Conservation (phyloP, 2,329 filamentous ascomycete genomes). For the Fonsecaea pedrosoi region DNA sequence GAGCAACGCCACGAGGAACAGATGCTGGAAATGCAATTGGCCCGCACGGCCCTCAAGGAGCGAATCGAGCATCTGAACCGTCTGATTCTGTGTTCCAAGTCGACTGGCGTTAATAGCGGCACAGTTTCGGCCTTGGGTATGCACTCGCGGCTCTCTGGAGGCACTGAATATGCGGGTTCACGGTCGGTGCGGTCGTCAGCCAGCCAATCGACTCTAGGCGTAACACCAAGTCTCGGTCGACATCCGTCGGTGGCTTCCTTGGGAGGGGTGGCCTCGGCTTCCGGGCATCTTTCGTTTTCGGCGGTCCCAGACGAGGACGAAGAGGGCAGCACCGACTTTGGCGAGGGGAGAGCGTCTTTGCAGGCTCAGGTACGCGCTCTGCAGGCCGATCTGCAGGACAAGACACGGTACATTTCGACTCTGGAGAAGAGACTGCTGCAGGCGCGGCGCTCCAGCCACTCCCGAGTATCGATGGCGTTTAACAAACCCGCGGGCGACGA, state of each 20-base stretch:
- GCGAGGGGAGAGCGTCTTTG: constrained; percentile 82
- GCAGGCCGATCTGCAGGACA: constrained; percentile 93
- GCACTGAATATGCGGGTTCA: constrained; percentile 45
- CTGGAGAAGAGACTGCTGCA: constrained; percentile 91
- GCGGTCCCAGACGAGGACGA: constrained; percentile 60
- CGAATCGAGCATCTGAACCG: constrained; percentile 96
- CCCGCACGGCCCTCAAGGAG: constrained; percentile 93
- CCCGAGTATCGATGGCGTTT: constrained; percentile 79
- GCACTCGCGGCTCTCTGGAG: constrained; percentile 65
- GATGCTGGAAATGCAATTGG: constrained; percentile 97
- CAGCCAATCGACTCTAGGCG: constrained; percentile 65
- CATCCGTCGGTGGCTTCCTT: constrained; percentile 71
- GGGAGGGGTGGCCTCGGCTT: constrained; percentile 50
- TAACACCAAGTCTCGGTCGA: constrained; percentile 63
- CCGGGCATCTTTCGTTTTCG: constrained; percentile 44
- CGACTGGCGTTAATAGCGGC: constrained; percentile 87
- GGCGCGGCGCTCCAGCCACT: constrained; percentile 86
- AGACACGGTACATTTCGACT: constrained; percentile 94
- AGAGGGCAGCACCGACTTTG: constrained; percentile 79
- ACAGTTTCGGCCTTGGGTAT: constrained; percentile 72
- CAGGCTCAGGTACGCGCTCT: constrained; percentile 87
- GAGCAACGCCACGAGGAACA: constrained; percentile 92
- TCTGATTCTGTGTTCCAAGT: constrained; percentile 93
- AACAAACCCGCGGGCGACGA: constrained; percentile 75
- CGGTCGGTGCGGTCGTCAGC: constrained; percentile 73